Evolutionary conservation across 306 rosid genomes (phyloP).

Genomic region (Inga oerstediana): DNA sequence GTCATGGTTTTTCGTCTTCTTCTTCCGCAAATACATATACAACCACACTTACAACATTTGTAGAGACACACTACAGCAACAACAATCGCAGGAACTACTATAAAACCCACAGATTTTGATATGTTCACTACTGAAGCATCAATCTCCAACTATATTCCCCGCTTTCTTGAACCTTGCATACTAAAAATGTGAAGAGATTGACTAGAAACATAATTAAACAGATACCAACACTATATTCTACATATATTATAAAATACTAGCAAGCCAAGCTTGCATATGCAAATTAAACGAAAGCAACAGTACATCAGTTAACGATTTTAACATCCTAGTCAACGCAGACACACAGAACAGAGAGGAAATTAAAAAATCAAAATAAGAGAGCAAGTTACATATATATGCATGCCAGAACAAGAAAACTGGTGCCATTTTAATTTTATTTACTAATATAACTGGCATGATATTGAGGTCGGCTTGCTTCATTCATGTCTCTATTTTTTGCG

Average conservation of each 20-base stretch:
- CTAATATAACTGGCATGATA: neutral
- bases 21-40: neutral
- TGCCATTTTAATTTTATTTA: neutral
- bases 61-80: neutral
- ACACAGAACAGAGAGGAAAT: neutral
- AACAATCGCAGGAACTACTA: neutral
- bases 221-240: no score
- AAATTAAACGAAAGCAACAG: no score
- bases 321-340: neutral
- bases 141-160: no score
- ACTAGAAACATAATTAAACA: no score
- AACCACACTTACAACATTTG: neutral
- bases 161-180: no score
- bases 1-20: neutral
- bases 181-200: no score
- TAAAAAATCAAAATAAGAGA: neutral
- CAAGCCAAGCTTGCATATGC: no score
- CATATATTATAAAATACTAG: no score
- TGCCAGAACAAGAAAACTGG: neutral
- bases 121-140: no score
- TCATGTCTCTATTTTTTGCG: neutral
- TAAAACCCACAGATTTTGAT: no score
- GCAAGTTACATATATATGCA: neutral
- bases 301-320: neutral
- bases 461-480: neutral